phyloP scores from a whole-genome alignment of 768 basidiomycete genomes.

The Lentinula boryana region DNA sequence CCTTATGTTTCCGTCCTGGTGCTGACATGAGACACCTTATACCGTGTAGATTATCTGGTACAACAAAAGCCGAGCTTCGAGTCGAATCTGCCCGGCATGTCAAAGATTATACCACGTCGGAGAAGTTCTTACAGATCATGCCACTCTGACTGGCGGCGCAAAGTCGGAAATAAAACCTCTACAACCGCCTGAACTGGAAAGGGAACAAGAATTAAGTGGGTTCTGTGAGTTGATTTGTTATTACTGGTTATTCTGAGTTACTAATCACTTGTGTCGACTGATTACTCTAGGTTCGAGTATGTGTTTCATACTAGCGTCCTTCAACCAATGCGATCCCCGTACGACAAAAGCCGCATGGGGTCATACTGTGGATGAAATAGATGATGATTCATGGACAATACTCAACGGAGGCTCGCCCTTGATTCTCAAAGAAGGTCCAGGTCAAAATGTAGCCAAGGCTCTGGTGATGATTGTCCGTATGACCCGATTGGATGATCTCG shows the following conservation, averaged over 20 bases:
- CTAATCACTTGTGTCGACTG: neutral
- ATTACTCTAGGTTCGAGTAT: slow-evolving; percentile 57
- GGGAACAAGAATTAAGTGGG: slow-evolving; percentile 71
- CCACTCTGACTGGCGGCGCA: slow-evolving; percentile 10
- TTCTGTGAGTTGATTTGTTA: slow-evolving; percentile 47
- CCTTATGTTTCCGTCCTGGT: neutral
- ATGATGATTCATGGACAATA: slow-evolving; percentile 57
- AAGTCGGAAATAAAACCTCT: slow-evolving; percentile 5
- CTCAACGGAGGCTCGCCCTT: slow-evolving; percentile 34
- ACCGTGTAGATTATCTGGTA: slow-evolving; percentile 67
- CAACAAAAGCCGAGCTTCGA: slow-evolving; percentile 69
- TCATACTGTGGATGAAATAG: slow-evolving; percentile 59
- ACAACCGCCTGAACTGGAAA: slow-evolving; percentile 30
- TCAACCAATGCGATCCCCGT: slow-evolving; percentile 43
- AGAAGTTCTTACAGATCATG: slow-evolving; percentile 51
- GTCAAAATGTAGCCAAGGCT: slow-evolving; percentile 29
- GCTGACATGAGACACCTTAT: neutral
- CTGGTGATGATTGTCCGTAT: slow-evolving; percentile 68
- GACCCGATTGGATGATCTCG: slow-evolving; percentile 70
- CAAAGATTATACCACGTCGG: slow-evolving; percentile 66
- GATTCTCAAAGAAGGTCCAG: neutral
- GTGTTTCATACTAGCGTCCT: slow-evolving; percentile 70
- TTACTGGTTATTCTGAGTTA: neutral
- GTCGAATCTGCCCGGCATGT: slow-evolving; percentile 76
- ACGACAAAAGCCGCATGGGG: slow-evolving; percentile 70